Base-by-base conservation (phyloP, 169 alveolate species). In the Babesia bovis region DNA sequence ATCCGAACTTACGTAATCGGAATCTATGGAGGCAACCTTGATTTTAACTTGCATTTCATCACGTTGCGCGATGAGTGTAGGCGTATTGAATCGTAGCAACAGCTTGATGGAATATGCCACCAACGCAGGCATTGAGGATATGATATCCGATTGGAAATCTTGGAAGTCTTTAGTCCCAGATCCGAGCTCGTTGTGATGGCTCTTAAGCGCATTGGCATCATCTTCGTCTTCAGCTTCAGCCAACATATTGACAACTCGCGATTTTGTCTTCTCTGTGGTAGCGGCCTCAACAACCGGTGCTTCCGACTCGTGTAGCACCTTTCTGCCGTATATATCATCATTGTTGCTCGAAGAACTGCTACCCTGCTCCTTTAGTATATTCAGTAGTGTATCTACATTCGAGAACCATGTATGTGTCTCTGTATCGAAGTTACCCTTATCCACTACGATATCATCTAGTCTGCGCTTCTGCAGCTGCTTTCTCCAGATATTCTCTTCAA, bases 401-500 rank as follows among this genome's bases (percentile, higher is more conserved):
- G 93, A 52, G 85, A 85, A 81, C 93, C 95, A 81, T 49, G 41
- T 49, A 32, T 81, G 66, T 61, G 44, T 69, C 38, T 76, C 78
- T 17, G 65, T 45, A 55, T 71, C 81, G 76, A 97, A 97, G 74
- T 92, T 90, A 0, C 99, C 99, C 85, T 94, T 95, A 79, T 95
- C 99, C 83, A 97, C 97, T 55, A 97, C 97, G 28, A 96, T 92
- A 63, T 97, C 97, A 68, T 97, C 99, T 71, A 97, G 90, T 45
- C 94, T 94, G 63, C 99, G 90, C 84, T 97, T 97, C 90, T 96
- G 97, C 21, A 97, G 85, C 51, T 96, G 96, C 82, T 96, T 96
- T 69, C 95, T 91, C 93, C 97, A 96, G 35, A 97, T 96, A 78
- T 96, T 96, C 81, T 97, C 99, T 86, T 97, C 99, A 30, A 97